Evolutionary conservation across 2,329 filamentous ascomycete species (phyloP), one percentile per base, ranked within the genome.

Genomic region (Aspergillus sp.): DNA sequence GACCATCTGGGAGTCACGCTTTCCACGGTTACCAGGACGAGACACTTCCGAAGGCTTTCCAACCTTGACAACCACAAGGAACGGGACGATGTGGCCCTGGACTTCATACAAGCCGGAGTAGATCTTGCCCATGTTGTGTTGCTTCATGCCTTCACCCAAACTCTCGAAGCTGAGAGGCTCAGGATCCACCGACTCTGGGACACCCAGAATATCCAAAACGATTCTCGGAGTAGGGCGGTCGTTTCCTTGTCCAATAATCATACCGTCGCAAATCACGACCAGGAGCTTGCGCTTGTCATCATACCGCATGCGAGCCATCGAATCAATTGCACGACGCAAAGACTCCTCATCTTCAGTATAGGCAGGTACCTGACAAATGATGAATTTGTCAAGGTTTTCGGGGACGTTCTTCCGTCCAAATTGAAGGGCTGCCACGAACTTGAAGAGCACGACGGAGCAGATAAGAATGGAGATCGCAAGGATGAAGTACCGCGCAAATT

Each of bases 321-420:
- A 99, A 71, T 99, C 94, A 64, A 99, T 96, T 54, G 94, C 94
- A 79, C 93, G 92, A 50, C 94, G 91, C 21, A 99, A 81, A 32
- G 93, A 97, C 0, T 99, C 95, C 71, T 99, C 95, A 68, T 97
- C 94, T 78, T 99, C 94, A 0, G 94, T 99, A 67, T 99, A 99
- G 1, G 91, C 94, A 0, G 94, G 94, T 55, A 99, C 93, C 72
- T 97, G 95, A 68, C 91, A 96, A 74, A 99, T 97, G 70, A 99
- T 81, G 70, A 99, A 99, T 71, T 99, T 99, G 75, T 99, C 94
- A 25, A 99, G 83, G 68, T 97, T 94, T 74, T 99, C 94, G 0
- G 94, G 95, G 34, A 93, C 77, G 58, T 89, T 97, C 77, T 96
- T 96, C 63, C 82, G 86, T 42, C 90, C 88, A 65, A 99, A 99